Percentiles rank a stretch among this genome's conserved stretches.
Evolutionary conservation across 1,284 basidiomycete genomes (phyloP).

Genomic region (Ustilago cynodontis): DNA sequence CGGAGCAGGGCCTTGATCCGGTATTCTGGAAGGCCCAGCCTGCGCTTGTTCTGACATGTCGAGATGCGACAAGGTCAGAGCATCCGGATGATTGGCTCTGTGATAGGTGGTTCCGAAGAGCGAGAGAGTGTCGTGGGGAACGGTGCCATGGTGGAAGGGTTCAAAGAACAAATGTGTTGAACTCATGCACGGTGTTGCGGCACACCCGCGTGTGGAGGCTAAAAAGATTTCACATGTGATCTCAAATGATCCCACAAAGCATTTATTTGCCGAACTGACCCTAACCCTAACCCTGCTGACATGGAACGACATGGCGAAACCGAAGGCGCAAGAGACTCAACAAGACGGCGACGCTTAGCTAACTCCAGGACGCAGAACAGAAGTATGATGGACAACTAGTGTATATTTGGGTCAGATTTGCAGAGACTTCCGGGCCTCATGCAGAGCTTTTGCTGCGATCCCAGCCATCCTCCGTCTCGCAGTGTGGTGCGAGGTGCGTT

Average conservation of each 20-base stretch:
- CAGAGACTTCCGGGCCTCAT: slow-evolving; percentile 22
- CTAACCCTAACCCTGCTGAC: too few relatives aligned
- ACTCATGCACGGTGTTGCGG: slow-evolving; percentile 1
- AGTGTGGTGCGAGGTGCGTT: not conserved
- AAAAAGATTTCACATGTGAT: not conserved
- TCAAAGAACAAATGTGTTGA: not conserved
- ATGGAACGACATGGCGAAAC: not conserved
- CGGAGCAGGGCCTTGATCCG: not conserved
- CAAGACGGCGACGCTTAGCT: not conserved
- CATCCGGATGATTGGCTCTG: not conserved
- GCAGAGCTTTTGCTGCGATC: slow-evolving; percentile 14
- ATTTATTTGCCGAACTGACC: too few relatives aligned
- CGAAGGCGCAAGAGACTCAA: not conserved
- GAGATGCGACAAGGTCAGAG: not conserved
- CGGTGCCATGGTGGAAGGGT: not conserved
- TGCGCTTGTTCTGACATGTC: not conserved
- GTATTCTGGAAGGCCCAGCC: not conserved
- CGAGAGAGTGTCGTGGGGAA: not conserved
- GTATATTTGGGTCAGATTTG: slow-evolving; percentile 6
- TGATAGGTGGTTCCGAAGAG: not conserved
- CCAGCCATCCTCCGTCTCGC: slow-evolving; percentile 10
- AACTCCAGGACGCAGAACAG: not conserved
- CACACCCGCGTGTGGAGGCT: not conserved
- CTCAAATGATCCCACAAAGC: not conserved
- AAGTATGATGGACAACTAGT: not conserved